Conservation (phyloP, 2,329 filamentous ascomycete species). For the Verticillium isaacii region DNA sequence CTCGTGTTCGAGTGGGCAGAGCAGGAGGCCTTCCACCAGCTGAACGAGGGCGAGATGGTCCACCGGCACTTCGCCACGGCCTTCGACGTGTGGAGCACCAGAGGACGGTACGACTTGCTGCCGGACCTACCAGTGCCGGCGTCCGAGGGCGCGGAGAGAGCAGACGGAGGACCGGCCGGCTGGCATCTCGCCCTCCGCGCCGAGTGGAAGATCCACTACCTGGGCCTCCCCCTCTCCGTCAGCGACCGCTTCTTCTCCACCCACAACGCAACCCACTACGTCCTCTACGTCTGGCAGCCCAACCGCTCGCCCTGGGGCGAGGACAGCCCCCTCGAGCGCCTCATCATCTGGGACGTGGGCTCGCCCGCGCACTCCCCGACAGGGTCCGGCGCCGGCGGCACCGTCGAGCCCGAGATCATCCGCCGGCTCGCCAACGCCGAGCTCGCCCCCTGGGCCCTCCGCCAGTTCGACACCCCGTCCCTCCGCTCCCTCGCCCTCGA, state of each 20-base stretch:
- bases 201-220: constrained; percentile 57
- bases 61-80: constrained; percentile 57
- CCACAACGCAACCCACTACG: constrained; percentile 56
- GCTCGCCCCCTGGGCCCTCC: constrained; percentile 46
- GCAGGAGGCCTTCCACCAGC: constrained; percentile 41
- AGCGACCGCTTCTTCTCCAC: constrained; percentile 58
- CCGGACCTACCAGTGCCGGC: neutral
- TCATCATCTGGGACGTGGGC: constrained; percentile 57
- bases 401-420: constrained; percentile 38
- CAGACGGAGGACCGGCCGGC: neutral
- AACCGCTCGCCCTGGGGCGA: constrained; percentile 51
- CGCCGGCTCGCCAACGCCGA: constrained; percentile 44
- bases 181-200: constrained; percentile 47
- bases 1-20: constrained; percentile 63
- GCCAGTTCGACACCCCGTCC: constrained; percentile 45
- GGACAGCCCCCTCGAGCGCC: constrained; percentile 51
- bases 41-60: constrained; percentile 45
- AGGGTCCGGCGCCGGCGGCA: constrained; percentile 19
- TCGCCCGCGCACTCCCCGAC: constrained; percentile 6
- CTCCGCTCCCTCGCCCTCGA: constrained; percentile 48
- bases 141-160: neutral
- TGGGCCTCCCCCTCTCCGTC: constrained; percentile 49
- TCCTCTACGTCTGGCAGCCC: constrained; percentile 57
- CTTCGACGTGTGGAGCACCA: constrained; percentile 39
- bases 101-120: constrained; percentile 6